Evolutionary conservation across 768 basidiomycete species (phyloP), one percentile per base, ranked within the genome.

Genomic region (Collybiopsis luxurians): DNA sequence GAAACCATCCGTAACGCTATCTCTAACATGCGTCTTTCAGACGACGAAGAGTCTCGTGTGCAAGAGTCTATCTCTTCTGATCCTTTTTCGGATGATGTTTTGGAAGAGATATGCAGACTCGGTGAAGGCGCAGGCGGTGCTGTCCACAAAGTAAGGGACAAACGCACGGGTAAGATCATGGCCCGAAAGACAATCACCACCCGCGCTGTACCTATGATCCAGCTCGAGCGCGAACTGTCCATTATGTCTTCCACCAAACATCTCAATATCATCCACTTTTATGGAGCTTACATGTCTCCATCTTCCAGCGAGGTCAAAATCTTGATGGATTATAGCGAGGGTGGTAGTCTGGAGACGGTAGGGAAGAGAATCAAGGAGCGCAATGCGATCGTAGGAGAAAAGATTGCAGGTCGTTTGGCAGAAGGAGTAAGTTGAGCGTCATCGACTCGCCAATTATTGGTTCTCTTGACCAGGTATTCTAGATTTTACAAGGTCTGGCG

Each of bases 61-160:
- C 50, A 61, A 15, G 56, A 59, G 26, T 28, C 61, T 11, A 49
- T 68, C n/a, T 56, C 62, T 24, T 66, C 73, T 15, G 60, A 69
- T 51, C 69, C 81, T 55, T 91, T 82, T 79, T 79, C 83, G 7
- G 90, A 93, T 67, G 82, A 83, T 55, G 67, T 84, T 56, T 78
- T 98, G 55, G 89, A 94, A 62, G 89, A 91, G 61, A 60, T 94
- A 9, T 70, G 75, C 13, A 83, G 92, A 53, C 76, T 99, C 2
- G 97, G 97, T 19, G 95, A 98, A 66, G 97, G 97, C 40, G 93
- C 95, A 55, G 95, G 95, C 45, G 97, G 97, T 45, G 95, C 94
- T 7, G 97, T 99, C 11, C 87, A 96, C 70, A 95, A 93, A 72
- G 95, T 98, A 46, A 84, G 78, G 69, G 92, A 97, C 70, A 87